phyloP scores from a whole-genome alignment of 2,329 filamentous ascomycete genomes.

The Dothideomycetidae sp. region DNA sequence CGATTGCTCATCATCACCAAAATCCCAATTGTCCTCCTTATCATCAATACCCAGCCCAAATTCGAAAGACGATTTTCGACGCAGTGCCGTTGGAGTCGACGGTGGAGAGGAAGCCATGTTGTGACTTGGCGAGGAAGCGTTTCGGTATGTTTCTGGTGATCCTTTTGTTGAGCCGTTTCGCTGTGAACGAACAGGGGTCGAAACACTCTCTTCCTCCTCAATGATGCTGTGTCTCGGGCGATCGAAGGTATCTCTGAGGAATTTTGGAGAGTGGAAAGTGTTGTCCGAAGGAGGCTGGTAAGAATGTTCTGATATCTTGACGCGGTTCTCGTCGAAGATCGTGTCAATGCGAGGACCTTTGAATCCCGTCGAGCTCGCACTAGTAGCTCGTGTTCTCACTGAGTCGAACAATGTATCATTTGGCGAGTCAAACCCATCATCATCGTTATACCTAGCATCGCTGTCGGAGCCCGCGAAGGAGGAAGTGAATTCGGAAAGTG shows the following conservation, averaged over 20 bases:
- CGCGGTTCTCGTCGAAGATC: constrained; percentile 63
- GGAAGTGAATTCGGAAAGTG: constrained; percentile 46
- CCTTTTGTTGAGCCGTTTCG: constrained; percentile 25
- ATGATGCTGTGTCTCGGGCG: constrained; percentile 31
- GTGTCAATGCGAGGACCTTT: constrained; percentile 54
- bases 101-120: constrained; percentile 32
- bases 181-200: constrained; percentile 33
- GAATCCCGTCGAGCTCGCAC: constrained; percentile 50
- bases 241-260: constrained; percentile 25
- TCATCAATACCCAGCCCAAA: constrained; percentile 19
- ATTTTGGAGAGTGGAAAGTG: constrained; percentile 30
- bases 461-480: constrained; percentile 53
- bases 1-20: constrained; percentile 23
- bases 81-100: constrained; percentile 28
- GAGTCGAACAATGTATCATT: constrained; percentile 69
- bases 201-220: constrained; percentile 36
- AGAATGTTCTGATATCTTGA: not conserved
- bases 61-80: constrained; percentile 27
- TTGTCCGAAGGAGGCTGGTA: not conserved
- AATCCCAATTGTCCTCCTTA: constrained; percentile 27
- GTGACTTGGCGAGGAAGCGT: constrained; percentile 11
- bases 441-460: constrained; percentile 54
- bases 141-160: constrained; percentile 18
- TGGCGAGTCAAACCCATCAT: constrained; percentile 64
- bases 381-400: constrained; percentile 54